Base-by-base conservation (phyloP, 345 rosid species). In the Bruguiera parviflora region DNA sequence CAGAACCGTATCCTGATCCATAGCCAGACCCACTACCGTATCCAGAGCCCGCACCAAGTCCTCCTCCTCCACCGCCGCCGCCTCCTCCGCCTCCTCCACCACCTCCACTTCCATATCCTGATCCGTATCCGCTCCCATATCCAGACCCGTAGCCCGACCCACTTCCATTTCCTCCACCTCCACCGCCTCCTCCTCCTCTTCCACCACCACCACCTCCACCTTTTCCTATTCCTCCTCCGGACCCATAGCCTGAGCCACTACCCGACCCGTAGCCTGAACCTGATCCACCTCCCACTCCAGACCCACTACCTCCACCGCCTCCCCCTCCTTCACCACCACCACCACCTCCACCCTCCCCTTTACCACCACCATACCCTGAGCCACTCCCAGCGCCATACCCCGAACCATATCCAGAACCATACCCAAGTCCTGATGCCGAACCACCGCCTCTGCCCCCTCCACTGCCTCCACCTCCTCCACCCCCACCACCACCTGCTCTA, bases 381-480 rank as follows among this genome's bases (percentile, higher is more conserved):
- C 91, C 90, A 61, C 73, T 67, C 2, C 90, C 90, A 4, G 82
- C 75, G 4, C 87, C 86, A 47, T 74, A 64, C 22, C 84, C 81
- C 1, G 72, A 75, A 28, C 80, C 79, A 32, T 53, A 75, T 11
- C 80, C 79, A 27, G 60, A 73, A 33, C 37, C 37, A 33, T 33
- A 33, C 1, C 80, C 80, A 47, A 56, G 63, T 21, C 60, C 66
- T 16, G 68, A 43, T 13, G 55, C 61, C 46, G 49, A 61, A 21
- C 21, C 67, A 57, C 64, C 79, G 2, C 63, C 64, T 21, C 86
- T 83, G 43, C 83, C 77, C 6, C 80, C 84, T 2, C 82, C 78
- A 9, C 87, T 82, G 6, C 83, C 78, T 8, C 80, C 84, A 4
- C 69, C 81, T 20, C 83, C 83, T 11, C 82, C 80, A 0, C 84